A percentile compares a stretch with the other conserved stretches of the same genome.
These are phyloP conservation scores for Pyrenophora tritici-repentis DNA, from an alignment of 2,329 filamentous ascomycete genomes.

Conservation along the genomic window DNA sequence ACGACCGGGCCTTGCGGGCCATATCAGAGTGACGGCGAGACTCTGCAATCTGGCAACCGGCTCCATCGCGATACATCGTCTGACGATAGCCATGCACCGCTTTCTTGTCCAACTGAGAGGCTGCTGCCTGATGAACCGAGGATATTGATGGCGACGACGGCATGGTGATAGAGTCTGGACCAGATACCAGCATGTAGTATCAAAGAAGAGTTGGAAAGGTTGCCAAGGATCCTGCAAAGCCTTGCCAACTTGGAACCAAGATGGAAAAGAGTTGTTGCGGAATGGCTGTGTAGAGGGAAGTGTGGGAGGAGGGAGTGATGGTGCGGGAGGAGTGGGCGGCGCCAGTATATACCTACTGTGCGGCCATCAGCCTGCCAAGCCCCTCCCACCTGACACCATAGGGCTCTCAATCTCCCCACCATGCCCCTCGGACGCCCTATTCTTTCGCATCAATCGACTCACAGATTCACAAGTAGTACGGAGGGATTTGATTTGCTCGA, in stretches of 20 bases:
- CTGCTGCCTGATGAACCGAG: slow-evolving; percentile 3
- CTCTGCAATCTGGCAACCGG: slow-evolving; percentile 30
- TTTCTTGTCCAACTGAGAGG: neutral
- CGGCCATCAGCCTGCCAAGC: slow-evolving; percentile 26
- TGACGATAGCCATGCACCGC: slow-evolving; percentile 23
- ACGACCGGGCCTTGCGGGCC: neutral
- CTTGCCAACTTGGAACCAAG: slow-evolving; percentile 2
- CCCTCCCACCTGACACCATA: slow-evolving; percentile 14
- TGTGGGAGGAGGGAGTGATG: slow-evolving; percentile 13
- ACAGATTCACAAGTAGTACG: neutral
- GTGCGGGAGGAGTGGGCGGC: slow-evolving; percentile 23
- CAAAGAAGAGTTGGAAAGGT: slow-evolving; percentile 8
- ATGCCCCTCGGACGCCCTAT: slow-evolving; percentile 7
- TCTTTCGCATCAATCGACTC: neutral
- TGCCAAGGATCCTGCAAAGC: neutral
- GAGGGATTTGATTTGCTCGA: neutral
- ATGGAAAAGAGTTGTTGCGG: slow-evolving; percentile 5
- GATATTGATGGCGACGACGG: slow-evolving; percentile 20
- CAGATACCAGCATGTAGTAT: slow-evolving; percentile 5
- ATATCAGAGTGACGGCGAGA: slow-evolving; percentile 28
- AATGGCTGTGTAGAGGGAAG: slow-evolving; percentile 8
- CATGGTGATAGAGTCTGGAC: slow-evolving; percentile 23
- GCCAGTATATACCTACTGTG: slow-evolving; percentile 28
- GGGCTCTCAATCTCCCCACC: slow-evolving; percentile 12
- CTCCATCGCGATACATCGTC: slow-evolving; percentile 32